Evolutionary conservation across 2,329 filamentous ascomycete species (phyloP).

Genomic region (Magnaporthiopsis poae): DNA sequence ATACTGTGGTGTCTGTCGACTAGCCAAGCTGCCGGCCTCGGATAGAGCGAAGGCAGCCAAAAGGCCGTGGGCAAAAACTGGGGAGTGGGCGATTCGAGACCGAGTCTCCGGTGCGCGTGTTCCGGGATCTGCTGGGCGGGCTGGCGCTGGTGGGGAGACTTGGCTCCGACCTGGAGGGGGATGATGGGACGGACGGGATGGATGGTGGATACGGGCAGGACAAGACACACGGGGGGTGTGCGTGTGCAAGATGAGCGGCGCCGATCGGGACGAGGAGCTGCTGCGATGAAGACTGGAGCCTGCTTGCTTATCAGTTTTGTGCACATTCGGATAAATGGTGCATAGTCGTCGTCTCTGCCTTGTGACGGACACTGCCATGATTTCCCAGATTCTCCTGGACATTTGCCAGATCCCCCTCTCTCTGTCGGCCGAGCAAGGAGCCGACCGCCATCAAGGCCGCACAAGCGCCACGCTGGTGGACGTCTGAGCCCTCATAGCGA

Average conservation of each 20-base stretch:
- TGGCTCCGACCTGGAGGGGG: background rate
- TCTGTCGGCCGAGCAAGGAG: too few relatives aligned
- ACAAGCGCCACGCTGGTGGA: background rate
- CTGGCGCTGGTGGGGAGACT: background rate
- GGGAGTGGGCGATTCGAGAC: constrained; percentile 6
- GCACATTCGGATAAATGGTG: background rate
- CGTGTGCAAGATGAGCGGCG: background rate
- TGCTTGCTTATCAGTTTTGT: background rate
- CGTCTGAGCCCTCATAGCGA: background rate
- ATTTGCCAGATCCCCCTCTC: too few relatives aligned
- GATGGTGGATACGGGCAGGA: background rate
- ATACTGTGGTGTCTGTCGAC: background rate
- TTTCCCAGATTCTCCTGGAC: too few relatives aligned
- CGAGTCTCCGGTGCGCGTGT: constrained; percentile 2
- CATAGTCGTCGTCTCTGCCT: background rate
- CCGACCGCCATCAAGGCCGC: too few relatives aligned
- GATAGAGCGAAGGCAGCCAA: constrained; percentile 4
- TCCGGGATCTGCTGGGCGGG: constrained; percentile 1
- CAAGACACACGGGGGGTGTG: background rate
- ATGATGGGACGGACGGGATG: background rate
- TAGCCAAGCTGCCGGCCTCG: background rate
- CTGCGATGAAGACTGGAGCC: too few relatives aligned
- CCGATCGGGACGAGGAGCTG: background rate
- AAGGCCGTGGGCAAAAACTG: background rate
- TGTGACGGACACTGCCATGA: background rate